These are phyloP conservation scores for Ambrosia artemisiifolia DNA, from an alignment of 129 eudicot species.

Conservation along the genomic window DNA sequence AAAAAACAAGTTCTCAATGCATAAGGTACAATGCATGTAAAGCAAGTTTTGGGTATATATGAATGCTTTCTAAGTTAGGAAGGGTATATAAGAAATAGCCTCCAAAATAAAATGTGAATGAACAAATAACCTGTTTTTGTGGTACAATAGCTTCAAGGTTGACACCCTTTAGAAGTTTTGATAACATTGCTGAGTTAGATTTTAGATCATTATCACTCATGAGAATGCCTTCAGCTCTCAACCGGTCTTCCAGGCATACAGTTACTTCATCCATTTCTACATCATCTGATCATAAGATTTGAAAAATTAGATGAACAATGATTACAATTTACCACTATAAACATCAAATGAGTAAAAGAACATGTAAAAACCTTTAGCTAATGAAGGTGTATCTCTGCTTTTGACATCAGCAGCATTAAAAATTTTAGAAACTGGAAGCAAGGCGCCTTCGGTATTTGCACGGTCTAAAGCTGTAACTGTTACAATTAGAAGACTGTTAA, in stretches of 20 bases:
- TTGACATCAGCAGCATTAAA: slow-evolving; percentile 36
- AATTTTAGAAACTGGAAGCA: slow-evolving; percentile 54
- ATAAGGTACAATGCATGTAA: neutral
- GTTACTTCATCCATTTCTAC: slow-evolving; percentile 38
- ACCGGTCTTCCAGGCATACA: slow-evolving; percentile 63
- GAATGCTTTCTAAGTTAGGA: neutral
- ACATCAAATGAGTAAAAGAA: neutral
- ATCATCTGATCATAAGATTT: slow-evolving; percentile 27
- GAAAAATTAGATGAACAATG: neutral
- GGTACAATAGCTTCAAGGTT: slow-evolving; percentile 53
- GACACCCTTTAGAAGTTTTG: slow-evolving; percentile 50
- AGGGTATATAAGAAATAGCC: neutral
- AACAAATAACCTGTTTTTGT: slow-evolving; percentile 56
- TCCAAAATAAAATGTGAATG: neutral
- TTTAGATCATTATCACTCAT: slow-evolving; percentile 28
- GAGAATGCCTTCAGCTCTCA: slow-evolving; percentile 67
- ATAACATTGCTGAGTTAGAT: slow-evolving; percentile 31
- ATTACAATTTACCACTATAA: neutral
- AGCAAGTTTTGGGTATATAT: neutral
- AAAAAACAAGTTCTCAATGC: neutral
- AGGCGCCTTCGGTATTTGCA: slow-evolving; percentile 81
- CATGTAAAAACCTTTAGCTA: slow-evolving; percentile 44
- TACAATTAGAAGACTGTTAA: slow-evolving; percentile 21
- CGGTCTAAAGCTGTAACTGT: slow-evolving; percentile 97
- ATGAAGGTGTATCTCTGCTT: slow-evolving; percentile 30